phyloP scores from a whole-genome alignment of 2,329 filamentous ascomycete species.

The Neofusicoccum umdonicola region DNA sequence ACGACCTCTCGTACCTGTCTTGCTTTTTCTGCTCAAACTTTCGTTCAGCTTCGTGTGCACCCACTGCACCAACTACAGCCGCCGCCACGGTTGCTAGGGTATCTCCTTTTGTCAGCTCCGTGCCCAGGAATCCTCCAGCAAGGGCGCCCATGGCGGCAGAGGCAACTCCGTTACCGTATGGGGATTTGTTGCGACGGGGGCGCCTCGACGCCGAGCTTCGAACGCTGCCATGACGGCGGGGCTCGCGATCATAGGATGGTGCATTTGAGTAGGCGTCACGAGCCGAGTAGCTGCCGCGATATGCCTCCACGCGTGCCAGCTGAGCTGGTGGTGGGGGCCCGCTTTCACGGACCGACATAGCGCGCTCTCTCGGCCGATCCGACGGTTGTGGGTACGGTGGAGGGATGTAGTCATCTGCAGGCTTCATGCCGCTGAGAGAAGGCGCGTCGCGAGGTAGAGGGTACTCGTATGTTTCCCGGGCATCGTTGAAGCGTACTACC shows the following conservation, averaged over 20 bases:
- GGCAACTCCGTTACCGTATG: conserved; percentile 4
- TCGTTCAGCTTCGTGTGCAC: conserved; percentile 29
- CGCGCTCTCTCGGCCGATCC: not conserved
- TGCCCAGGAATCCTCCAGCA: conserved; percentile 33
- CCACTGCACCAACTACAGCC: conserved; percentile 35
- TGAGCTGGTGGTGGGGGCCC: not conserved
- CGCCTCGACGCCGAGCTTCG: not conserved
- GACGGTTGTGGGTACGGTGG: not conserved
- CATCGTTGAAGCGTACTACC: not conserved
- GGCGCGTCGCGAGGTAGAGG: not conserved
- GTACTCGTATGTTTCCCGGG: not conserved
- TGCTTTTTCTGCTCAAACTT: conserved; percentile 16
- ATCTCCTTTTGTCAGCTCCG: conserved; percentile 26
- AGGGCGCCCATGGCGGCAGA: conserved; percentile 32
- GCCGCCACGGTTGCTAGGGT: conserved; percentile 32
- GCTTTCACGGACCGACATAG: not conserved
- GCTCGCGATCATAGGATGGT: not conserved
- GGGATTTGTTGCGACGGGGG: not conserved
- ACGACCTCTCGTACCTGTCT: not conserved
- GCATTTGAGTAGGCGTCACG: not conserved
- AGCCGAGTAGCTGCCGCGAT: not conserved
- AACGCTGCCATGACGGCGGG: not conserved
- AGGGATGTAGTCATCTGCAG: not conserved
- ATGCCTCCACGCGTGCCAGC: not conserved
- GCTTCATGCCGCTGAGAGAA: not conserved